Conservation (phyloP, 768 basidiomycete species). For the Suillus clintonianus region DNA sequence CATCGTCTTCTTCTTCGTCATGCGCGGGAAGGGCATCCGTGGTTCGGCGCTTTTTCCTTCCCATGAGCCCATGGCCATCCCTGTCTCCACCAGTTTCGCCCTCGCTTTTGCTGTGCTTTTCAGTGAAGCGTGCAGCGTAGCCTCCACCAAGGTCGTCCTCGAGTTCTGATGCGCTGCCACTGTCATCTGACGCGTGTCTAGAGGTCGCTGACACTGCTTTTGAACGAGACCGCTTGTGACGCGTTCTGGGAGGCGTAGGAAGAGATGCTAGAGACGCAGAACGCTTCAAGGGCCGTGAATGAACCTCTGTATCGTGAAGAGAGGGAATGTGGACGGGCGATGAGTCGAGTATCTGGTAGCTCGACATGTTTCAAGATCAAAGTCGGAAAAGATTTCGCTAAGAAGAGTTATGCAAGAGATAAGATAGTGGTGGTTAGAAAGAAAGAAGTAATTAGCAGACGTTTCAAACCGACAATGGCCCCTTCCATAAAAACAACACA, state of each 20-base stretch:
- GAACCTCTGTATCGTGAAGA: constrained; percentile 14
- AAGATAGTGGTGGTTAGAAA: constrained; percentile 6
- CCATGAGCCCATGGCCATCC: constrained; percentile 17
- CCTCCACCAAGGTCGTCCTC: constrained; percentile 19
- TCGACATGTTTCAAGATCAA: constrained; percentile 25
- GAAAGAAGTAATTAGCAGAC: background rate
- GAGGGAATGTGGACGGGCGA: constrained; percentile 20
- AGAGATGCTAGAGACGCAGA: constrained; percentile 65
- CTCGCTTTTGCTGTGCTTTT: constrained; percentile 12
- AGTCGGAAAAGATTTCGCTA: background rate
- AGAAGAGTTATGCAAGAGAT: constrained; percentile 1
- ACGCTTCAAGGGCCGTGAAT: constrained; percentile 51
- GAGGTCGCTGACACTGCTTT: constrained; percentile 48
- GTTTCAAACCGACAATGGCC: background rate
- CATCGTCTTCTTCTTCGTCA: constrained; percentile 57
- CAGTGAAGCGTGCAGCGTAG: constrained; percentile 10
- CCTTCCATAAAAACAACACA: background rate
- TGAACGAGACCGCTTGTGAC: constrained; percentile 46
- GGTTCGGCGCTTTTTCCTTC: constrained; percentile 43
- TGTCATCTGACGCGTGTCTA: constrained; percentile 40
- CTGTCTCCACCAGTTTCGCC: constrained; percentile 20
- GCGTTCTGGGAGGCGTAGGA: constrained; percentile 67
- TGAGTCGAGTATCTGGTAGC: constrained; percentile 36
- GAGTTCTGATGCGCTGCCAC: constrained; percentile 38
- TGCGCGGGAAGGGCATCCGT: constrained; percentile 35